Percentiles rank a stretch among this genome's conserved stretches.
Conservation (phyloP, 306 rosid genomes). For the Carpinus fangiana region DNA sequence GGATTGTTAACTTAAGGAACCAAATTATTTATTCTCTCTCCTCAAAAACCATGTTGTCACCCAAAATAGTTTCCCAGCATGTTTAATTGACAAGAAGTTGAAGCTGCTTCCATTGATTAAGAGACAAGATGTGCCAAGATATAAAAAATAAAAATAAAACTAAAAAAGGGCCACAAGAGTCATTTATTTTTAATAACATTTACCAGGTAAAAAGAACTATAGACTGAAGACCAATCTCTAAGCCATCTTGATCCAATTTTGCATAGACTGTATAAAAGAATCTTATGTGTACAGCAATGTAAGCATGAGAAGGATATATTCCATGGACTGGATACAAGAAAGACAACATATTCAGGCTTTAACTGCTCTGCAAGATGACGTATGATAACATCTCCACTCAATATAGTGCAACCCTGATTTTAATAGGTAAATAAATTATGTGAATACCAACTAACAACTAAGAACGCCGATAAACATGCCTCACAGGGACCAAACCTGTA, state of each 20-base stretch:
- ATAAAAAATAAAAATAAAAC: not conserved
- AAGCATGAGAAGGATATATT: slow-evolving; percentile 34
- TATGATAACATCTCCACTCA: slow-evolving; percentile 94
- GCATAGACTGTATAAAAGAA: not conserved
- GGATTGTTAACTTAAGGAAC: not conserved
- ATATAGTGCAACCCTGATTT: slow-evolving; percentile 81
- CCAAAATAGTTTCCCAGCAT: not conserved
- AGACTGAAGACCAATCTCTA: not conserved
- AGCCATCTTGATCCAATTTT: slow-evolving; percentile 11
- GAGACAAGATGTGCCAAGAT: not conserved
- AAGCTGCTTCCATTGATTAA: no score
- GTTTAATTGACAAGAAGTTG: not conserved
- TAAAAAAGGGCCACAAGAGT: not conserved
- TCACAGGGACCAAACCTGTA: slow-evolving; percentile 52
- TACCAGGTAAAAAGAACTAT: slow-evolving; percentile 12
- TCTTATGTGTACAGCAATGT: not conserved
- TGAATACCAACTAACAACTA: not conserved
- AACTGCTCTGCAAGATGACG: slow-evolving; percentile 75
- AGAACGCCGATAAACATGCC: slow-evolving; percentile 15
- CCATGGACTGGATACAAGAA: slow-evolving; percentile 43
- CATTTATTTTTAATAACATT: not conserved
- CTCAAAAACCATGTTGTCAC: not conserved
- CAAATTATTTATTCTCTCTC: not conserved
- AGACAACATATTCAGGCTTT: slow-evolving; percentile 71
- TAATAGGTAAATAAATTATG: slow-evolving; percentile 2